Evolutionary conservation across 2,329 filamentous ascomycete genomes (phyloP).

Genomic region (Penicillium polonicum): DNA sequence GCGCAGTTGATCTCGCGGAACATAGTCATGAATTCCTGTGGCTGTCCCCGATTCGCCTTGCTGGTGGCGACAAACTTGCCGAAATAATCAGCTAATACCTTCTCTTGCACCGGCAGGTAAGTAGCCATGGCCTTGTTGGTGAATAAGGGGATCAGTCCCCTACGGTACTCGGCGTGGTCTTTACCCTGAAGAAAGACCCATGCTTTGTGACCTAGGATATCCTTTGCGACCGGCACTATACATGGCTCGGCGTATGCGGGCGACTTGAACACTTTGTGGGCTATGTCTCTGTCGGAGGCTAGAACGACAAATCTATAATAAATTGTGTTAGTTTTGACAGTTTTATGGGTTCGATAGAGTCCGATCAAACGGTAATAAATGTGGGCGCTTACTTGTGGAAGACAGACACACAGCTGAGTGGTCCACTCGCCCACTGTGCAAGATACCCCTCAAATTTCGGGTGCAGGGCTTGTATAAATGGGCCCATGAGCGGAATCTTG

Average conservation of each 20-base stretch:
- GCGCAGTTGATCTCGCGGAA: conserved; percentile 90
- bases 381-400: conserved; percentile 75
- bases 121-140: conserved; percentile 77
- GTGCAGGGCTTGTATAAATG: conserved; percentile 80
- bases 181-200: conserved; percentile 93
- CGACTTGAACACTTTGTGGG: conserved; percentile 88
- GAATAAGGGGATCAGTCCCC: conserved; percentile 84
- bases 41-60: conserved; percentile 63
- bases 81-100: conserved; percentile 78
- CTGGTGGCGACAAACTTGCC: conserved; percentile 69
- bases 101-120: conserved; percentile 87
- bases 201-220: conserved; percentile 79
- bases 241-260: conserved; percentile 82
- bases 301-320: conserved; percentile 78
- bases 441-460: conserved; percentile 83
- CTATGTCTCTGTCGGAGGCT: conserved; percentile 83
- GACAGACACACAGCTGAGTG: conserved; percentile 86
- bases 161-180: conserved; percentile 84
- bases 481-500: conserved; percentile 77
- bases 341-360: neutral
- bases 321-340: neutral
- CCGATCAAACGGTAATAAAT: neutral
- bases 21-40: conserved; percentile 74
- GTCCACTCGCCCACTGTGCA: conserved; percentile 82
- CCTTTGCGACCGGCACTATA: conserved; percentile 82